Base-by-base conservation (phyloP, 768 basidiomycete species). In the Lactarius trivialis region DNA sequence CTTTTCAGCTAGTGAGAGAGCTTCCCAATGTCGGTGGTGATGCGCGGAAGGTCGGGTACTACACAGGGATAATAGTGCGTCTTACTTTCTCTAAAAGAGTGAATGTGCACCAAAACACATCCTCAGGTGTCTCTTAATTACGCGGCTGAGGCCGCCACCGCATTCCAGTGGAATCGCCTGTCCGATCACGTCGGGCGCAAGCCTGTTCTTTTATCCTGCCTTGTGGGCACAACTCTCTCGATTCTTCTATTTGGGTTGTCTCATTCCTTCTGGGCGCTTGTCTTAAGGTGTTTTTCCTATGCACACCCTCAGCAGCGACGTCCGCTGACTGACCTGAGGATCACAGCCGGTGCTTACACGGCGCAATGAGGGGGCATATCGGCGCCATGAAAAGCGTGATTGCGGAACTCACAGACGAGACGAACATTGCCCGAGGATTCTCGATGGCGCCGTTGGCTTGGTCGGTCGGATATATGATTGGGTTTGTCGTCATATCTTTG, bases 401-500 rank as follows among this genome's bases (percentile, higher is more conserved):
- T 24, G 45, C 45, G 1, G 45, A 45, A 45, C 45, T 45, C 4
- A 45, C 45, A 4, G 45, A 45, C 12, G 21, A 24, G 45, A 45
- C 45, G 21, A 45, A 45, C 12, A 6, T 7, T 24, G 21, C 45
- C 21, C 45, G 21, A 11, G 45, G 21, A n/a, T 45, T 45, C 14
- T 14, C 21, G 7, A 24, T 45, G 12, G 12, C 21, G 8, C 45
- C 45, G 5, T 11, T 45, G 11, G 45, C 21, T 45, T 51, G 30
- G 26, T 51, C 50, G 14, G 17, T 56, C 7, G 37, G 24, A 39
- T 28, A 2, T 21, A 26, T 45, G 21, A 45, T 45, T 6, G 28
- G 39, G 19, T 78, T 24, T 12, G 21, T 45, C n/a, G 11, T 4
- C n/a, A 12, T 24, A 3, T 24, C 45, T 12, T 24, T 1, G 4